Evolutionary conservation across 345 rosid species (phyloP), one percentile per base, ranked within the genome.

Genomic region (Heritiera fomes): DNA sequence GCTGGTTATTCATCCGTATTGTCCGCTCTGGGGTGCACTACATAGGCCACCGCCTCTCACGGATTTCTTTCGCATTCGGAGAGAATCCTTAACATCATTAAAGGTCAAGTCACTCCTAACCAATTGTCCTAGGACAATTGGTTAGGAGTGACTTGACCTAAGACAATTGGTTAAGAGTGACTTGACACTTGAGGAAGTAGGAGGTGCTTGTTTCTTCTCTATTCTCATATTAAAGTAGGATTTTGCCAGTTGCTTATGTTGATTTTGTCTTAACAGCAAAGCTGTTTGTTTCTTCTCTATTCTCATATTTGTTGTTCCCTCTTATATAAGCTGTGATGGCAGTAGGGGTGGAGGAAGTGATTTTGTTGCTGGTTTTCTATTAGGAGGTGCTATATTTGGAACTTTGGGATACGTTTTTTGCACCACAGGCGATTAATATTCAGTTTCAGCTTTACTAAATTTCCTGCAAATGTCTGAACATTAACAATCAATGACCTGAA

Each of bases 311-410:
- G 8, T 15, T 75, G 32, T 32, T 49, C 56, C 5, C 59, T 63
- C 11, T 76, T 45, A 64, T 76, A n/a, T n/a, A 13, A 82, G 76
- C 91, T 88, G 96, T 67, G 89, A 89, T 50, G 88, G 91, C 59
- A 80, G 71, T 76, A 83, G 85, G 70, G 84, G 89, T n/a, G 92
- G 95, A 73, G 84, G 91, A 43, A 77, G 83, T 83, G 97, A 92
- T 80, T 95, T 95, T 88, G 75, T 85, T 17, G 94, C 97, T 73
- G 97, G 99, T 73, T 95, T 95, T 83, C 84, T 95, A 64, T 75
- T 95, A 78, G 98, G 98, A 47, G 98, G 98, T 58, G 98, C 98
- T 23, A 77, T 95, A 49, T 91, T 87, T 80, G 99, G 98, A 80
- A 89, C 96, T 17, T 79, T 90, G 60, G 93, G 93, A 0, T 95